Percentiles rank a stretch among this genome's conserved stretches.
These are phyloP conservation scores for Lachnellula arida DNA, from an alignment of 2,329 filamentous ascomycete genomes.

Conservation along the genomic window DNA sequence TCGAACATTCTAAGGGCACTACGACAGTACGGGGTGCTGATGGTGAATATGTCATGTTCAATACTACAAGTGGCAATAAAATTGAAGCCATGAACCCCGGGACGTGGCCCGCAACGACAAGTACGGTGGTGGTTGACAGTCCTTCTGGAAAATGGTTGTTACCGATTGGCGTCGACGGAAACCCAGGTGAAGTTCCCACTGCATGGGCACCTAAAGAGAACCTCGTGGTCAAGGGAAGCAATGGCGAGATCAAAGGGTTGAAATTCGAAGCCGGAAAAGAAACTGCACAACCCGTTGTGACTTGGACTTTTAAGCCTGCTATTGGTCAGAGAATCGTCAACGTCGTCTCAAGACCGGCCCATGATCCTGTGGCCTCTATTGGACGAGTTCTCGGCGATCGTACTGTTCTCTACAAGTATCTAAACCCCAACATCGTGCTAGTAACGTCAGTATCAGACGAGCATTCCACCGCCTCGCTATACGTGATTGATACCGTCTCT, in stretches of 20 bases:
- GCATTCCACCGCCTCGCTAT: slow-evolving; percentile 59
- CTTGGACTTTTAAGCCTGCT: slow-evolving; percentile 71
- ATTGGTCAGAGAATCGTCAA: slow-evolving; percentile 62
- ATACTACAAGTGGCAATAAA: slow-evolving; percentile 47
- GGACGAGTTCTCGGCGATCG: slow-evolving; percentile 89
- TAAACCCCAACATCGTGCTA: slow-evolving; percentile 81
- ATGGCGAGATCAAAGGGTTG: slow-evolving; percentile 50
- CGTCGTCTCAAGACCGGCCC: slow-evolving; percentile 62
- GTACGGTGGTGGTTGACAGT: slow-evolving; percentile 50
- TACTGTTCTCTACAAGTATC: slow-evolving; percentile 94
- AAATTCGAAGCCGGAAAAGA: slow-evolving; percentile 44
- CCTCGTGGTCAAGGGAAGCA: slow-evolving; percentile 47
- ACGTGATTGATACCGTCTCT: slow-evolving; percentile 81
- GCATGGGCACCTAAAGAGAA: slow-evolving; percentile 47
- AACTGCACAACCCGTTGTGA: slow-evolving; percentile 41
- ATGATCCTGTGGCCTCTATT: slow-evolving; percentile 91
- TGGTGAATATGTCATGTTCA: slow-evolving; percentile 57
- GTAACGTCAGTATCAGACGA: slow-evolving; percentile 63
- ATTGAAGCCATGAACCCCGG: slow-evolving; percentile 41
- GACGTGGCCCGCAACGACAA: slow-evolving; percentile 38
- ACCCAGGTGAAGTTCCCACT: slow-evolving; percentile 42
- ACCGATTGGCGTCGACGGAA: slow-evolving; percentile 47
- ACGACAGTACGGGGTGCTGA: slow-evolving; percentile 34
- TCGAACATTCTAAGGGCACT: slow-evolving; percentile 51
- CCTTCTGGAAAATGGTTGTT: slow-evolving; percentile 49